Conservation (phyloP, 352 stramenopile species). For the Pythium utonaiense region DNA sequence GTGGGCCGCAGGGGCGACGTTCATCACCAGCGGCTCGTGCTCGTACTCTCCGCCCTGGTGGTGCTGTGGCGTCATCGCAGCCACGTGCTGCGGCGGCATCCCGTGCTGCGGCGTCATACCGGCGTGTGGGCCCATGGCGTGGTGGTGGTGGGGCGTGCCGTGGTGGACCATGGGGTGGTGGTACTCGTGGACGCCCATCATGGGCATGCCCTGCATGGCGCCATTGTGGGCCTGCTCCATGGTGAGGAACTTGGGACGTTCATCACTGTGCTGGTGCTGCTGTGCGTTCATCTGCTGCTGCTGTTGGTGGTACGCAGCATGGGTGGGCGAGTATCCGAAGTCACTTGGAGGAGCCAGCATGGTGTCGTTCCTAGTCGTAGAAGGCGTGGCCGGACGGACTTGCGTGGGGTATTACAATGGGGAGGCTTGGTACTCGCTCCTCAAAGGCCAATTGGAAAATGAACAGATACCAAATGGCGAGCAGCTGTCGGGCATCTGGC, state of each 20-base stretch:
- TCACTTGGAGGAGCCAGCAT: constrained; percentile 41
- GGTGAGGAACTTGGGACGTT: constrained; percentile 56
- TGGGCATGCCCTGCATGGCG: constrained; percentile 31
- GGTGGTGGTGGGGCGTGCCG: constrained; percentile 28
- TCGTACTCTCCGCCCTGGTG: no score
- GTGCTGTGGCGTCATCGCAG: no score
- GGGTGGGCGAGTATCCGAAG: constrained; percentile 45
- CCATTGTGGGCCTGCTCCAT: constrained; percentile 28
- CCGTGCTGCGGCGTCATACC: no score
- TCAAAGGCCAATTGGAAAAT: constrained; percentile 27
- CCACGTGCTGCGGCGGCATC: no score
- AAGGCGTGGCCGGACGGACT: no score
- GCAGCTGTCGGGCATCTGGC: constrained; percentile 22
- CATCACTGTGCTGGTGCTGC: constrained; percentile 39
- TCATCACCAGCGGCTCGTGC: no score
- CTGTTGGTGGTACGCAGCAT: constrained; percentile 29
- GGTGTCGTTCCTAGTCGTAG: no score
- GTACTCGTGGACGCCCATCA: constrained; percentile 28
- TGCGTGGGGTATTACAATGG: not conserved
- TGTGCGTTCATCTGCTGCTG: constrained; percentile 23
- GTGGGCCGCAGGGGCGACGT: no score
- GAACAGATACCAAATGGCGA: constrained; percentile 24
- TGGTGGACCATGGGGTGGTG: constrained; percentile 35
- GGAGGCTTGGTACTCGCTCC: constrained; percentile 5
- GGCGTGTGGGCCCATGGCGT: no score